Evolutionary conservation across 352 stramenopile species (phyloP).

Genomic region (Phytophthora pluvialis): DNA sequence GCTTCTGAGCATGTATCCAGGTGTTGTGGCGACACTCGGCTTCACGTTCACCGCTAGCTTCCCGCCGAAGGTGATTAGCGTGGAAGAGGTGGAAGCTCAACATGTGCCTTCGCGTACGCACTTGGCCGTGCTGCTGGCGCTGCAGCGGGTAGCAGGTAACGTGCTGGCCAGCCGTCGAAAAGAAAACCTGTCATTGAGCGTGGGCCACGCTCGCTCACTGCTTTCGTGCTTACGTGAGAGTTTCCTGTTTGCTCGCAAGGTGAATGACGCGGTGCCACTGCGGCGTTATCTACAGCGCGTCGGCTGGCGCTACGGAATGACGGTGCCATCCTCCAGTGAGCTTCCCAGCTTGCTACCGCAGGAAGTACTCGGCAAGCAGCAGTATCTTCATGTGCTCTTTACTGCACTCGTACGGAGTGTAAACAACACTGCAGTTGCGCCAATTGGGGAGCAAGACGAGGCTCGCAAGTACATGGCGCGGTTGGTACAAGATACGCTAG

Average conservation of each 20-base stretch:
- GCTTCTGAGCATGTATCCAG: slow-evolving; percentile 77
- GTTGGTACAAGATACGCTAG: slow-evolving; percentile 65
- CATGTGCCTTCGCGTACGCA: slow-evolving; percentile 70
- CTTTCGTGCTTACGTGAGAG: slow-evolving; percentile 69
- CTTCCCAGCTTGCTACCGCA: slow-evolving; percentile 74
- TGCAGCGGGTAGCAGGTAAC: slow-evolving; percentile 72
- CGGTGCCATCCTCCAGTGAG: slow-evolving; percentile 39
- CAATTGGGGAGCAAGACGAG: slow-evolving; percentile 60
- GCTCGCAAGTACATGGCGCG: slow-evolving; percentile 69
- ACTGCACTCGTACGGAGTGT: slow-evolving; percentile 30
- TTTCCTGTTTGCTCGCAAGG: slow-evolving; percentile 71
- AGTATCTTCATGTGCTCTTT: slow-evolving; percentile 79
- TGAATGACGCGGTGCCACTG: slow-evolving; percentile 72
- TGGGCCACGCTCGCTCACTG: slow-evolving; percentile 61
- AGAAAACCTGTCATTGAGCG: slow-evolving; percentile 55
- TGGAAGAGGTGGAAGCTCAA: slow-evolving; percentile 62
- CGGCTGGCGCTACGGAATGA: slow-evolving; percentile 64
- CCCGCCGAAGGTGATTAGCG: slow-evolving; percentile 61
- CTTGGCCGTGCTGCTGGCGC: slow-evolving; percentile 66
- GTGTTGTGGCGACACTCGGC: slow-evolving; percentile 50
- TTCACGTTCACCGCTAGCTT: slow-evolving; percentile 66
- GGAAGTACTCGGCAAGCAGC: slow-evolving; percentile 78
- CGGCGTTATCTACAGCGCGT: slow-evolving; percentile 53
- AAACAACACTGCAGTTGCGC: slow-evolving; percentile 34
- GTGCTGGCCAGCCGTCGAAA: slow-evolving; percentile 61